These are phyloP conservation scores for Cadophora sp. DNA, from an alignment of 2,329 filamentous ascomycete genomes.

Conservation along the genomic window DNA sequence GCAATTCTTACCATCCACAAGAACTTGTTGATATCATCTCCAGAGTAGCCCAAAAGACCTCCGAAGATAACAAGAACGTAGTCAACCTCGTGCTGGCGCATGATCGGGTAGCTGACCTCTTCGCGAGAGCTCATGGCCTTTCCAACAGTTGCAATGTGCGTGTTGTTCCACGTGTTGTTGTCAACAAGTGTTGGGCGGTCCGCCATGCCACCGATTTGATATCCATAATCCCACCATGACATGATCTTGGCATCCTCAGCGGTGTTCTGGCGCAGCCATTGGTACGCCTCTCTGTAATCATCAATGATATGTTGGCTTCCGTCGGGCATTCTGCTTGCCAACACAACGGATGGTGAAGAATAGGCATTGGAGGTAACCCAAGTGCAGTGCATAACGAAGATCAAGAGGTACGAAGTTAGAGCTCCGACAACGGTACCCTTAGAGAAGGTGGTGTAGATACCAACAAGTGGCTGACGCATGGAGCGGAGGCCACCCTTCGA, in stretches of 20 bases:
- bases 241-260: constrained; percentile 95
- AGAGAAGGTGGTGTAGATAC: constrained; percentile 81
- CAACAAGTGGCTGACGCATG: constrained; percentile 75
- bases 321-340: constrained; percentile 90
- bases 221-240: constrained; percentile 99
- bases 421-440: constrained; percentile 79
- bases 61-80: constrained; percentile 98
- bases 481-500: constrained; percentile 65
- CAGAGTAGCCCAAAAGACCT: constrained; percentile 93
- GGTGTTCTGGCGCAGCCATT: constrained; percentile 99
- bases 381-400: constrained; percentile 97
- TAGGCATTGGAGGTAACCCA: constrained; percentile 99
- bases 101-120: constrained; percentile 98
- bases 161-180: constrained; percentile 99
- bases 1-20: constrained; percentile 99
- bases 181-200: constrained; percentile 96
- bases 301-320: constrained; percentile 98
- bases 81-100: constrained; percentile 98
- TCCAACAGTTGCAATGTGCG: constrained; percentile 97
- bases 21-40: constrained; percentile 99
- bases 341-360: constrained; percentile 94
- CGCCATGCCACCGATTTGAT: constrained; percentile 99
- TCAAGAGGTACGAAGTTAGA: constrained; percentile 79
- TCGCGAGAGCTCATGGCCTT: constrained; percentile 98
- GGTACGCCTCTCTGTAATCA: constrained; percentile 98